Base-by-base conservation (phyloP, 202 grass and related monocot species). In the Musa balbisiana region DNA sequence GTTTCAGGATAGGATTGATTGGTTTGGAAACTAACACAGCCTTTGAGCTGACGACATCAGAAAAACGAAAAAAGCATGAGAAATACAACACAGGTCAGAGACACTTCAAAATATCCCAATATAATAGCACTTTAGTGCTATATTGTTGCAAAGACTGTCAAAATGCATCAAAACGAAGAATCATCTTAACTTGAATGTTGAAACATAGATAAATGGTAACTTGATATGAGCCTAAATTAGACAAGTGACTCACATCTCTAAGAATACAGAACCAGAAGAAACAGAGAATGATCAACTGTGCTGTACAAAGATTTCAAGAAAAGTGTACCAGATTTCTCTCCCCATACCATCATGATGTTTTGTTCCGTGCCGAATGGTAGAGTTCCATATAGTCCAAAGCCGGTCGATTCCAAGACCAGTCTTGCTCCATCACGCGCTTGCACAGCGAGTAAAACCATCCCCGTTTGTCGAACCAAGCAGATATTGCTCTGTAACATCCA, bases 391-490 rank as follows among this genome's bases (percentile, higher is more conserved):
- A 94, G 79, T 98, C 91, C 64, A 94, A 69, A 54, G 95, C 88
- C 26, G 95, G 91, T 15, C 95, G 89, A 80, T 98, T 98, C 95
- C 95, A 98, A 4, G 90, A 86, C 95, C 95, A 98, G 64, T 98
- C 95, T 80, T 98, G 95, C 78, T 94, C 87, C 95, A 98, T 98
- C 50, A 88, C 95, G 59, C 81, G 81, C 85, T 92, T 98, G 87
- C 91, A 94, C 66, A 98, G 72, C 24, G 53, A 78, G 82, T 91
- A 56, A 52, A 98, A 87, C 88, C 87, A 84, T 62, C 85, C 91
- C 0, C 88, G 89, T 1, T 78, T 81, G 3, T 94, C 85, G 1
- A 77, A 92, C 87, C 89, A 98, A 74, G 88, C 81, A 43, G 81
- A 82, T 73, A 98, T 83, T 22, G 95, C 95, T 85, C 95, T 93